These are phyloP conservation scores for Crotalaria pallida DNA, from an alignment of 306 rosid species.

Conservation along the genomic window DNA sequence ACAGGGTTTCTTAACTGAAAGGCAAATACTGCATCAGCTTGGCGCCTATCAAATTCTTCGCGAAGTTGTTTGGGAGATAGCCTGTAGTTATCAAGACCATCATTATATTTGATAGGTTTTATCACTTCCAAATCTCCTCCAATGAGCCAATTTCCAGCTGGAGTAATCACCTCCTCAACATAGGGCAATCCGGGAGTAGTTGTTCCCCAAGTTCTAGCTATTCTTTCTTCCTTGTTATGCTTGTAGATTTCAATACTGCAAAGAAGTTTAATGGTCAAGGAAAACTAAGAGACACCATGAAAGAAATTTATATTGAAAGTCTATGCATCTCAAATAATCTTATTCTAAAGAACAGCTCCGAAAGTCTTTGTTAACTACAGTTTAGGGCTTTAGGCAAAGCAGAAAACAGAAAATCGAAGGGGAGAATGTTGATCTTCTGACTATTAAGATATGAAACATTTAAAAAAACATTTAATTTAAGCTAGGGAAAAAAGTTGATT, in stretches of 20 bases:
- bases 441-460: neutral
- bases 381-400: neutral
- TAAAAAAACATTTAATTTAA: neutral
- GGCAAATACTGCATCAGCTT: constrained; percentile 95
- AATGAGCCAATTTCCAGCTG: constrained; percentile 88
- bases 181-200: constrained; percentile 87
- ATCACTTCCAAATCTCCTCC: constrained; percentile 94
- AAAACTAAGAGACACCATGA: neutral
- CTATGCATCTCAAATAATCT: neutral
- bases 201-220: constrained; percentile 96
- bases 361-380: neutral
- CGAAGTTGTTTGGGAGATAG: constrained; percentile 91
- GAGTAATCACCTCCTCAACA: constrained; percentile 72
- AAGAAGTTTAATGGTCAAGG: neutral
- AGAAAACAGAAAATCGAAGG: constrained; percentile 13
- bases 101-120: constrained; percentile 69
- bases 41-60: constrained; percentile 70
- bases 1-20: constrained; percentile 96
- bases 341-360: neutral
- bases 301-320: neutral
- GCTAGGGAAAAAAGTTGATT: neutral
- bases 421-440: neutral
- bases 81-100: constrained; percentile 89
- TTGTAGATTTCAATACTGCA: constrained; percentile 86
- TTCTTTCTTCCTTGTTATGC: constrained; percentile 97